phyloP scores from a whole-genome alignment of 2,329 filamentous ascomycete species.

The Calcarisporium arbuscula region DNA sequence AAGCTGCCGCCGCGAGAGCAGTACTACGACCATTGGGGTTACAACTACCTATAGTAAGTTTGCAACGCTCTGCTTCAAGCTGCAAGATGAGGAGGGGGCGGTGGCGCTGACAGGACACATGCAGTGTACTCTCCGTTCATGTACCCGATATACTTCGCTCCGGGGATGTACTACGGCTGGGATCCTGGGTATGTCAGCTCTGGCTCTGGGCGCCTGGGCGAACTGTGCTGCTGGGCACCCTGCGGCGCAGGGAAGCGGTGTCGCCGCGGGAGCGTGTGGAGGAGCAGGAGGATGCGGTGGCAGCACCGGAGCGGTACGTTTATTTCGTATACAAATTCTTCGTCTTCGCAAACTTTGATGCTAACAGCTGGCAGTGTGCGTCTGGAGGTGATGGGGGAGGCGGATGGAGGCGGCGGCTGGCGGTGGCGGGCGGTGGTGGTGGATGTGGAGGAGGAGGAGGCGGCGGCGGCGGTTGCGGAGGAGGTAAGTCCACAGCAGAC shows the following conservation, averaged over 20 bases:
- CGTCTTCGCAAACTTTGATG: too few relatives aligned
- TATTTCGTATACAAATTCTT: background rate
- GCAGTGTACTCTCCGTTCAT: constrained; percentile 40
- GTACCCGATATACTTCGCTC: constrained; percentile 35
- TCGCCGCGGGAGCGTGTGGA: constrained; percentile 32
- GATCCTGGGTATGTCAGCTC: constrained; percentile 28
- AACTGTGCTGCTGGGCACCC: constrained; percentile 42
- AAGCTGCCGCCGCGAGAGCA: constrained; percentile 39
- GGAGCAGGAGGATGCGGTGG: constrained; percentile 14
- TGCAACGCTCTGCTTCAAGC: background rate
- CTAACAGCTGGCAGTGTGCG: too few relatives aligned
- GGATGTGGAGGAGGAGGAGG: constrained; percentile 25
- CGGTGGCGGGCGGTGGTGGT: constrained; percentile 30
- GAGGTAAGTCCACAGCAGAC: too few relatives aligned
- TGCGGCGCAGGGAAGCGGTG: constrained; percentile 29
- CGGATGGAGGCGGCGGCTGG: too few relatives aligned
- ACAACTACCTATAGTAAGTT: constrained; percentile 34
- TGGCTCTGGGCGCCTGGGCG: constrained; percentile 30
- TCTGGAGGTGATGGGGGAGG: too few relatives aligned
- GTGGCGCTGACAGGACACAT: background rate
- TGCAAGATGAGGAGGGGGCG: too few relatives aligned
- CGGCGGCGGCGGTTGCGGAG: constrained; percentile 5
- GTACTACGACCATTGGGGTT: constrained; percentile 50
- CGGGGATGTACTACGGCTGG: constrained; percentile 39
- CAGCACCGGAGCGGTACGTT: constrained; percentile 7